These are phyloP conservation scores for Zanthoxylum bungeanum DNA, from an alignment of 345 rosid species.

Conservation along the genomic window DNA sequence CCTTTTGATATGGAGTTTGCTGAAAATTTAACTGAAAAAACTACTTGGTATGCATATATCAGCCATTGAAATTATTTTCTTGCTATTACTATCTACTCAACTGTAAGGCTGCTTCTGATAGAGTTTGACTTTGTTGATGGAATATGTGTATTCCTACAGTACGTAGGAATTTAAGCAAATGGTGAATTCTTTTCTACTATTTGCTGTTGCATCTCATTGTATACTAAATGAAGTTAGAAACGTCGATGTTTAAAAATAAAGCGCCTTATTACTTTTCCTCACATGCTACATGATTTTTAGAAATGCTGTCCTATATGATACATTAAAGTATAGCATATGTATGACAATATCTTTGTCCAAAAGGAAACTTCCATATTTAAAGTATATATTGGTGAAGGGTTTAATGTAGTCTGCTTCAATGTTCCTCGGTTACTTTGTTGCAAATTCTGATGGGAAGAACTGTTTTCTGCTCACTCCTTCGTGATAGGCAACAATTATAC, in stretches of 20 bases:
- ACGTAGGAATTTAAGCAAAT: slow-evolving; percentile 8
- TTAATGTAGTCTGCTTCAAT: background rate
- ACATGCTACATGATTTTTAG: background rate
- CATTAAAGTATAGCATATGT: background rate
- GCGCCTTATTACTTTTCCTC: background rate
- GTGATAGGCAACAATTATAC: no score
- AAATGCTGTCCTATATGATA: background rate
- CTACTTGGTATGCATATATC: slow-evolving; percentile 15
- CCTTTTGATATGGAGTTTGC: slow-evolving; percentile 46
- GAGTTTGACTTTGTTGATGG: slow-evolving; percentile 7
- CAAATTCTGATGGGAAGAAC: background rate
- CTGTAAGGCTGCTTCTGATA: background rate
- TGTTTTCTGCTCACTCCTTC: background rate
- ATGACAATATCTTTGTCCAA: background rate
- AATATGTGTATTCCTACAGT: slow-evolving; percentile 4
- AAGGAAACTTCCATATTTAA: background rate
- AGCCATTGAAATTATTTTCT: slow-evolving; percentile 2
- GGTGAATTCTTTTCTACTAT: slow-evolving; percentile 8
- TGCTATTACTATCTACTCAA: slow-evolving; percentile 1
- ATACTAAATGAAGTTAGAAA: background rate
- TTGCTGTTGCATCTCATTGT: slow-evolving; percentile 1
- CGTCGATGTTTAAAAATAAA: background rate
- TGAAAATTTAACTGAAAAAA: slow-evolving; percentile 1
- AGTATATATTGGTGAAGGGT: background rate
- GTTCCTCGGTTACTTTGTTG: background rate